Evolutionary conservation across 768 basidiomycete genomes (phyloP).

Genomic region (Pseudohyphozyma bogoriensis): DNA sequence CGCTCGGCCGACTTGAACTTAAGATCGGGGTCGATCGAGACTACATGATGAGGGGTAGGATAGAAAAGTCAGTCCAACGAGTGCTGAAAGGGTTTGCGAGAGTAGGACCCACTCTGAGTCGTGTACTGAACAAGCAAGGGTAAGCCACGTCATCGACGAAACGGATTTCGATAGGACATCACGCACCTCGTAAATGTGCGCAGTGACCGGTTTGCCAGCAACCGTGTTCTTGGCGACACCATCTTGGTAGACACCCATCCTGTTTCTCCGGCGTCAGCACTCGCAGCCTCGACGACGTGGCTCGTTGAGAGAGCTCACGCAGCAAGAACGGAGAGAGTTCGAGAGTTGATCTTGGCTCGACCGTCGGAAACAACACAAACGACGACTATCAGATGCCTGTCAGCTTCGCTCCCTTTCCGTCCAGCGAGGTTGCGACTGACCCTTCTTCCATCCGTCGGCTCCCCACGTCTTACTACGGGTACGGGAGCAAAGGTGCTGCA

Average conservation of each 20-base stretch:
- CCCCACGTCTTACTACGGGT: conserved; percentile 91
- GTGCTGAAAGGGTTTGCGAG: background rate
- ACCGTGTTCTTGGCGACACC: conserved; percentile 62
- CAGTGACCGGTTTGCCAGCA: conserved; percentile 65
- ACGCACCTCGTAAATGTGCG: conserved; percentile 92
- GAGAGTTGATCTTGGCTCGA: conserved; percentile 37
- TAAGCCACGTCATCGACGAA: conserved; percentile 45
- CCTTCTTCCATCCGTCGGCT: conserved; percentile 93
- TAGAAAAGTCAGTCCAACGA: too few species aligned
- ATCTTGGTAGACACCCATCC: conserved; percentile 90
- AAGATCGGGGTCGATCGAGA: conserved; percentile 68
- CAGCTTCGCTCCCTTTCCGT: conserved; percentile 68
- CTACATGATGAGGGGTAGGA: too few species aligned
- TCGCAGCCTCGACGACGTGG: too few species aligned
- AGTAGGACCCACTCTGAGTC: conserved; percentile 58
- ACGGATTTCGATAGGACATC: too few species aligned
- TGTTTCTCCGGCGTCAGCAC: too few species aligned
- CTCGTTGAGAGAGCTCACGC: too few species aligned
- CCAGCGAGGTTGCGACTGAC: conserved; percentile 61
- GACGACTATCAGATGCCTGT: conserved; percentile 43
- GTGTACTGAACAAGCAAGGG: too few species aligned
- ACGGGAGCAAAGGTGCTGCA: conserved; percentile 75
- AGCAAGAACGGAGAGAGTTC: conserved; percentile 74
- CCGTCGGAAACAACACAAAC: conserved; percentile 41
- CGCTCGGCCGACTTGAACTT: conserved; percentile 71